A percentile compares a stretch with the other conserved stretches of the same genome.
Conservation (phyloP, 2,329 filamentous ascomycete genomes). For the Leptographium galeiforme region DNA sequence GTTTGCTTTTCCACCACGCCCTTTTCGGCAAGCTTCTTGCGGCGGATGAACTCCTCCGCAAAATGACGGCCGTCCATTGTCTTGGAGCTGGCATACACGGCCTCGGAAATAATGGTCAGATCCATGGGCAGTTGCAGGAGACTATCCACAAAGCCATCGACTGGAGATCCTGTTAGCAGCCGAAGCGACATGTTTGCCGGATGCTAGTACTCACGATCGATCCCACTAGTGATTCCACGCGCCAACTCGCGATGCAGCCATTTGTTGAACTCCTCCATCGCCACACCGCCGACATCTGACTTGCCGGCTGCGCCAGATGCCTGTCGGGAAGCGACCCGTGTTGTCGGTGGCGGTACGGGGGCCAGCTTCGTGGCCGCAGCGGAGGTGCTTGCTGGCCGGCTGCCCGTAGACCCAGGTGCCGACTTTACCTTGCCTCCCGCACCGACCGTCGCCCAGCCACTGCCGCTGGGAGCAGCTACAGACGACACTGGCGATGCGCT, state of each 20-base stretch:
- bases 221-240: constrained; percentile 49
- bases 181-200: too few relatives aligned
- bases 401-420: constrained; percentile 43
- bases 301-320: constrained; percentile 28
- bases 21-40: constrained; percentile 86
- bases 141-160: constrained; percentile 66
- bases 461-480: constrained; percentile 29
- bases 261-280: constrained; percentile 85
- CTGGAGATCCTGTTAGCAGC: constrained; percentile 26
- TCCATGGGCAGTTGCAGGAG: constrained; percentile 67
- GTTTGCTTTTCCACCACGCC: constrained; percentile 64
- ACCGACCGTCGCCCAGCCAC: constrained; percentile 88
- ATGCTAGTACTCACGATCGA: constrained; percentile 33
- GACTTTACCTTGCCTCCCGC: constrained; percentile 84
- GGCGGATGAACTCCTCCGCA: constrained; percentile 84
- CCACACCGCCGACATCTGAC: constrained; percentile 30
- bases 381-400: constrained; percentile 30
- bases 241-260: constrained; percentile 74
- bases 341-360: constrained; percentile 23
- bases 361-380: constrained; percentile 26
- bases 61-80: constrained; percentile 91
- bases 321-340: constrained; percentile 29
- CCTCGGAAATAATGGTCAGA: constrained; percentile 71
- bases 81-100: constrained; percentile 72
- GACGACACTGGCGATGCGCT: constrained; percentile 20